These are phyloP conservation scores for Alternaria triticimaculans DNA, from an alignment of 2,329 filamentous ascomycete species.

Conservation along the genomic window DNA sequence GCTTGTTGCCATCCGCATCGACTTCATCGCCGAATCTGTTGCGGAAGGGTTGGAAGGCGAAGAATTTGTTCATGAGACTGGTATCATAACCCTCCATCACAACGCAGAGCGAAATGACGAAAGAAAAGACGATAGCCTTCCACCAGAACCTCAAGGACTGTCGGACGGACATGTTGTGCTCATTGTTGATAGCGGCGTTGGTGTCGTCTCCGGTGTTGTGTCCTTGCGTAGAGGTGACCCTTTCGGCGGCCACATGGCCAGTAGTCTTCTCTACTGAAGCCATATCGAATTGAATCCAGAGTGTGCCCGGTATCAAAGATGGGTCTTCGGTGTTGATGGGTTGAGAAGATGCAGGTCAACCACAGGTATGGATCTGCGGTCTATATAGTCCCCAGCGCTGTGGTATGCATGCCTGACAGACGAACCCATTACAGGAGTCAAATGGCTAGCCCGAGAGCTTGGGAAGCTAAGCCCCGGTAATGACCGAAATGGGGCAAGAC, in stretches of 20 bases:
- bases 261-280: constrained; percentile 22
- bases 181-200: constrained; percentile 47
- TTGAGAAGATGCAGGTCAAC: neutral
- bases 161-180: constrained; percentile 60
- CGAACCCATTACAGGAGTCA: constrained; percentile 1
- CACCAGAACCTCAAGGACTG: constrained; percentile 81
- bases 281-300: constrained; percentile 10
- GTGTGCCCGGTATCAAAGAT: neutral
- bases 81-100: constrained; percentile 90
- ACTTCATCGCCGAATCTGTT: constrained; percentile 48
- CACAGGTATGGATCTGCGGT: constrained; percentile 5
- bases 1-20: constrained; percentile 41
- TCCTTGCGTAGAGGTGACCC: constrained; percentile 18
- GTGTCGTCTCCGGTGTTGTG: constrained; percentile 22
- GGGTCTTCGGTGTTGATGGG: neutral
- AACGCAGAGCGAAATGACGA: constrained; percentile 84
- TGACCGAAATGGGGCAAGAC: constrained; percentile 18
- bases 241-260: constrained; percentile 29
- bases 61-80: constrained; percentile 79
- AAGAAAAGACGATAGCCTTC: constrained; percentile 80
- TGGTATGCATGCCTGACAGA: neutral
- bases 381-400: constrained; percentile 13
- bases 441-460: constrained; percentile 18
- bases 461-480: constrained; percentile 18
- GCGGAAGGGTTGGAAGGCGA: constrained; percentile 54